These are phyloP conservation scores for Neurospora pannonica DNA, from an alignment of 495 filamentous ascomycete genomes.

Conservation along the genomic window DNA sequence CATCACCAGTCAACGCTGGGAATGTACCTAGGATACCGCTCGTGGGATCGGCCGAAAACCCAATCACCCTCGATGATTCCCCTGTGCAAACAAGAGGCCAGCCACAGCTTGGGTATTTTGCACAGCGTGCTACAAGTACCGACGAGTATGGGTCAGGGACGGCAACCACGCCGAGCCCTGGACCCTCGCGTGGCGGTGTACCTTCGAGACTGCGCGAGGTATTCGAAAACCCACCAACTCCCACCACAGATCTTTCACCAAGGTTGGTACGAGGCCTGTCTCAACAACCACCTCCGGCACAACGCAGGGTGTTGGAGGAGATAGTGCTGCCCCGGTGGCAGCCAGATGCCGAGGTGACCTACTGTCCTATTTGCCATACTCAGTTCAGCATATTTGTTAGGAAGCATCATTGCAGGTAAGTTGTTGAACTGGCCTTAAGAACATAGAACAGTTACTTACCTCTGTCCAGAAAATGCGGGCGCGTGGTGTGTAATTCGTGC, in stretches of 20 bases:
- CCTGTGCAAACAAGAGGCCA: not conserved
- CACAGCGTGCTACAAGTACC: not conserved
- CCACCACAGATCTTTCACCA: not conserved
- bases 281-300: not conserved
- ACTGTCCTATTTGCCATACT: conserved; percentile 72
- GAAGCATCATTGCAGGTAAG: conserved; percentile 80
- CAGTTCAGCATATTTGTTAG: conserved; percentile 79
- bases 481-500: conserved; percentile 84
- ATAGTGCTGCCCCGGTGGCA: conserved; percentile 68
- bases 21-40: not conserved
- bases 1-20: not conserved
- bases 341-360: conserved; percentile 65
- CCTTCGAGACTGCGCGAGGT: not conserved
- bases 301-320: conserved; percentile 8
- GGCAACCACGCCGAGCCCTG: not conserved
- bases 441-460: not conserved
- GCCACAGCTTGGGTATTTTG: not conserved
- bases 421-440: not conserved
- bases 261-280: not conserved
- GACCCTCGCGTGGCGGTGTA: not conserved
- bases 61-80: conserved; percentile 3
- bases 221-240: not conserved
- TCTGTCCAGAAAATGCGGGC: conserved; percentile 69
- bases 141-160: not conserved
- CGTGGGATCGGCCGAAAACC: conserved; percentile 1